Base-by-base conservation (phyloP, 2,329 filamentous ascomycete genomes). In the Sclerotinia minor region DNA sequence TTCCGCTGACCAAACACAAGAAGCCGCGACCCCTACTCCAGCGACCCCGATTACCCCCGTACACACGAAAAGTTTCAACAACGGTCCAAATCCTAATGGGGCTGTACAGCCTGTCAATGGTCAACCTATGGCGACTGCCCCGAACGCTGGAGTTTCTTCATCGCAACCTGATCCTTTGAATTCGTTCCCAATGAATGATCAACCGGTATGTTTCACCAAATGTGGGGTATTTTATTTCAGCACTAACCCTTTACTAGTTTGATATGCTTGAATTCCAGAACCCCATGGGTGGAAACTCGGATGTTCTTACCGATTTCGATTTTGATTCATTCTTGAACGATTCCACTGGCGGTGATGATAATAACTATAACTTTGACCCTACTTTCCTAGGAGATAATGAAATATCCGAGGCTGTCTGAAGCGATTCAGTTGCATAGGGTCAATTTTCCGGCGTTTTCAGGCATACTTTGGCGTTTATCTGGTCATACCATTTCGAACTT, bases 291-390 rank as follows among this genome's bases (percentile, higher is more conserved):
- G 71, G 73, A 50, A 81, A 82, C 7, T 79, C 78, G 65, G 83
- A 89, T 74, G 87, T 89, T 47, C 80, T 90, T 59, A 86, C 86
- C 73, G 87, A 88, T 71, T 90, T 90, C 73, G 87, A 90, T 72
- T 86, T 90, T 72, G 87, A 90, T 76, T 88, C 87, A 1, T 90
- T 90, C 80, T 79, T 90, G 9, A 86, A 89, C 71, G 82, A 84
- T 67, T 29, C 64, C 47, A 53, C n/a, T 24, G 47, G 24, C 53
- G 54, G 45, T 26, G 82, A 84, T 69, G 83, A 83, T 58, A 80
- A 78, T 45, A 82, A 81, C 52, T 89, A 89, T 70, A 84, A 85
- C 77, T 89, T 89, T 73, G 79, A 79, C 70, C 77, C 81, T 21
- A 78, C 79, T 57, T 86, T 87, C 74, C 84, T 88, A 79, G 85